phyloP scores from a whole-genome alignment of 495 filamentous ascomycete genomes.

The Rusavskia elegans region DNA sequence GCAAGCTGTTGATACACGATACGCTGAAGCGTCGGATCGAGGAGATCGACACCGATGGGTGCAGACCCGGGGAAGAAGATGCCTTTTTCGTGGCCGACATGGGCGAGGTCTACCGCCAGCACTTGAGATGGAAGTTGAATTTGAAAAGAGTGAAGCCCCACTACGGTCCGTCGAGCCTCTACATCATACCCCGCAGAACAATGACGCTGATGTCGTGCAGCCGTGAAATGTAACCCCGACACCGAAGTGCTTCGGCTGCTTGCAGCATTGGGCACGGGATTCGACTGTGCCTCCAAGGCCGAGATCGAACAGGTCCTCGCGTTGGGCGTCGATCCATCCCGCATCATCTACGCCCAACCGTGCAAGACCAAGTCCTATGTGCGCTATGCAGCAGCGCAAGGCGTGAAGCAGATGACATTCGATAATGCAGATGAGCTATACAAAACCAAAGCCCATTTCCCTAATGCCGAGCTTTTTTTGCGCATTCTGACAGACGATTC shows the following conservation, averaged over 20 bases:
- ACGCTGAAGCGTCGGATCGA: slow-evolving; percentile 70
- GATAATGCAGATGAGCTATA: slow-evolving; percentile 96
- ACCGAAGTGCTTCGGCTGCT: slow-evolving; percentile 76
- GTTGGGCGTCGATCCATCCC: slow-evolving; percentile 71
- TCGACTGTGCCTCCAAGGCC: slow-evolving; percentile 94
- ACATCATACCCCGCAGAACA: not conserved
- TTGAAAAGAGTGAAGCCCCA: slow-evolving; percentile 87
- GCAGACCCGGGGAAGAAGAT: slow-evolving; percentile 84
- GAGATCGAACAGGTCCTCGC: slow-evolving; percentile 86
- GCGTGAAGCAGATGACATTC: slow-evolving; percentile 97
- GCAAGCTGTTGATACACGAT: slow-evolving; percentile 51
- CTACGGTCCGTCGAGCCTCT: slow-evolving; percentile 52
- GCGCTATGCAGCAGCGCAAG: slow-evolving; percentile 64
- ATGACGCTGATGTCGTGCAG: slow-evolving; percentile 25
- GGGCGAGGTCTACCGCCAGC: slow-evolving; percentile 96
- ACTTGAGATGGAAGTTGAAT: slow-evolving; percentile 94
- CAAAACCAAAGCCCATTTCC: slow-evolving; percentile 86
- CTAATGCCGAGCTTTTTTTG: slow-evolving; percentile 77
- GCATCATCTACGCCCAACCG: slow-evolving; percentile 97
- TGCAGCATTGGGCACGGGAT: slow-evolving; percentile 75
- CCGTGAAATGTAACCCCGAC: slow-evolving; percentile 98
- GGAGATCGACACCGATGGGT: slow-evolving; percentile 66
- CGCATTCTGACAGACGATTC: slow-evolving; percentile 95
- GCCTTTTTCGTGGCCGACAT: slow-evolving; percentile 97
- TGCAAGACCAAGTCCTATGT: slow-evolving; percentile 99